Evolutionary conservation across 2,329 filamentous ascomycete species (phyloP), one percentile per base, ranked within the genome.

Genomic region (Knufia petricola): DNA sequence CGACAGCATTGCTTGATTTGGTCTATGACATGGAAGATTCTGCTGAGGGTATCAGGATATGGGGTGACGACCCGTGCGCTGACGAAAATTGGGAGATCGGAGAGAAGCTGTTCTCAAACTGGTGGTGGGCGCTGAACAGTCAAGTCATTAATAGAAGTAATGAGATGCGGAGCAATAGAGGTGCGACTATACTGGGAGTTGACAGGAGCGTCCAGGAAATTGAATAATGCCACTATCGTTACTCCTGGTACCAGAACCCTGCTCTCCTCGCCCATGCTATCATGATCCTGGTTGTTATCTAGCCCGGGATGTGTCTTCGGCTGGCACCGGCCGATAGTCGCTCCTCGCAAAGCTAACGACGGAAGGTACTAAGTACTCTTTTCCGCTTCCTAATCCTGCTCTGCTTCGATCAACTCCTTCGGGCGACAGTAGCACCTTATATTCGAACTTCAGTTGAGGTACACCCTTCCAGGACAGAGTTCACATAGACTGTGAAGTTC

Each of bases 81-180:
- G 62, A 67, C 4, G 58, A 60, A 20, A 66, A 65, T 24, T 81
- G 77, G 76, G 77, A 81, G 59, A 67, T 80, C 10, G 76, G 77
- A 1, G 75, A 79, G 60, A 57, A 69, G n/a, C 61, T 79, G 19
- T 79, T 79, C 60, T 69, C 73, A 60, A 68, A 71, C 34, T 81
- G 77, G 77, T 81, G 76, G 76, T 80, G 77, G 62, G 61, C 77
- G 30, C 74, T 81, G 58, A 77, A 81, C 56, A 59, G 66, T 7
- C 64, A 66, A 9, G 69, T 79, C 13, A 61, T 81, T n/a, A 69
- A 72, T 38, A 68, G 68, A 46, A 77, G 75, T 57, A 79, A 81
- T 60, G 63, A 66, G 44, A 69, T 70, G 67, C 66, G 76, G 52
- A 64, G 56, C 46, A 57, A 69, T 46, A 67, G 75, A 47, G 77